Evolutionary conservation across 805 yeast genomes (phyloP).

Genomic region (Candida easanensis): DNA sequence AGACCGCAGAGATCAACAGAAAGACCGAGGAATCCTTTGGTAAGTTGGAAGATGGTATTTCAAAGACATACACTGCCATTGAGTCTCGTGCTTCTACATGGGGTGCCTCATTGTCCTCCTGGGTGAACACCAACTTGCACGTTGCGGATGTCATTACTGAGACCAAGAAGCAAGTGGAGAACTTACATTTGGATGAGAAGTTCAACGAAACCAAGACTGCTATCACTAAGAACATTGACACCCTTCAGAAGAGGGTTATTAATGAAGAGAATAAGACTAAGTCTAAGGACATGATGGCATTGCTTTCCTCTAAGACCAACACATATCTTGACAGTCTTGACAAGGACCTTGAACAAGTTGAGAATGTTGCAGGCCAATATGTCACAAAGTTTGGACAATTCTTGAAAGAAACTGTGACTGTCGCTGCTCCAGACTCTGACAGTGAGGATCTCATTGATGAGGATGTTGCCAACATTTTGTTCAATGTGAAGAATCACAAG

Average conservation of each 20-base stretch:
- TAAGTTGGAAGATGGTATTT: constrained; percentile 52
- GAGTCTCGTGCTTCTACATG: constrained; percentile 39
- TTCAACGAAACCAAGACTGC: constrained; percentile 13
- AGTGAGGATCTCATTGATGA: constrained; percentile 28
- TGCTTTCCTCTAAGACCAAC: constrained; percentile 44
- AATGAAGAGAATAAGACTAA: constrained; percentile 18
- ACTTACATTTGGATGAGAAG: constrained; percentile 20
- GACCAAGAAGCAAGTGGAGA: constrained; percentile 23
- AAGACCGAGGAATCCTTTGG: constrained; percentile 53
- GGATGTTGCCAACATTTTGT: constrained; percentile 39
- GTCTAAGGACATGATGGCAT: constrained; percentile 14
- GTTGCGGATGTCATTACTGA: constrained; percentile 32
- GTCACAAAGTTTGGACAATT: constrained; percentile 57
- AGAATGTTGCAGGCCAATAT: constrained; percentile 62
- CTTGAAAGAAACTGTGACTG: constrained; percentile 39
- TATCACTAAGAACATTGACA: constrained; percentile 13
- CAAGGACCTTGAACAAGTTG: constrained; percentile 68
- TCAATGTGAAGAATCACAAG: constrained; percentile 37
- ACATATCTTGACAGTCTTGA: constrained; percentile 70
- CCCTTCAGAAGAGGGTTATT: constrained; percentile 13
- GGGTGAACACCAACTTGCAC: constrained; percentile 33
- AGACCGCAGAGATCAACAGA: constrained; percentile 29
- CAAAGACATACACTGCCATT: constrained; percentile 43
- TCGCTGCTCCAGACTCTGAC: constrained; percentile 22
- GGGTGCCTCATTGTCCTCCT: constrained; percentile 32